Evolutionary conservation across 176 grass and related monocot species (phyloP), one percentile per base, ranked within the genome.

Genomic region (barley (Hordeum vulgare)): DNA sequence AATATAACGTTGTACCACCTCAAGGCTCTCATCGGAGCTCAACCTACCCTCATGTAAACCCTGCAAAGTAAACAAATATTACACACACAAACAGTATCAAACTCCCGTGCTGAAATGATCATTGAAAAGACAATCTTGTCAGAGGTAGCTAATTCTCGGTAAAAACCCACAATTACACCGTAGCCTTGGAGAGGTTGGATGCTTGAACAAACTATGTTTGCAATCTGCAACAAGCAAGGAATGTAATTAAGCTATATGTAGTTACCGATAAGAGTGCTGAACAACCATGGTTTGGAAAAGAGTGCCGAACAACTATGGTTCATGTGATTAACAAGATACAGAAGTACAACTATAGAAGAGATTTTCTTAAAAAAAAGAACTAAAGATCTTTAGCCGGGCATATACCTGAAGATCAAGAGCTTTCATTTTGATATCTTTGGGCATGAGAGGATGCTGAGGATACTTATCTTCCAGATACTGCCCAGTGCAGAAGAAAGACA

Each of bases 401-500:
- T 59, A 66, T 90, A 97, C 95, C 92, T 98, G 95, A 82, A 93
- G 75, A 86, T 98, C 94, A 49, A 93, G 77, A 78, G 92, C 92
- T 88, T 94, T 98, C 73, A 59, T 88, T 88, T 91, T 95, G 8
- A 84, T 61, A 88, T 98, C 95, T 66, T 80, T 86, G 76, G 92
- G 95, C 21, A 95, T 56, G 18, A 98, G 92, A 61, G 90, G 89
- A 69, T 83, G 62, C 57, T 93, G 78, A 70, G 90, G 95, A 77
- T 94, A 98, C 71, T 98, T 98, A 28, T 98, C 90, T 88, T 98
- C 95, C 74, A 98, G 80, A 86, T 98, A 98, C 95, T 98, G 71
- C 10, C 71, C 63, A 89, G 47, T 33, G 39, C 57, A 87, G 76
- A 49, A 47, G 3, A 9, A 49, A 75, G n/a, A 37, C 6, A 49